These are phyloP conservation scores for Massarina eburnea DNA, from an alignment of 2,329 filamentous ascomycete species.

Conservation along the genomic window DNA sequence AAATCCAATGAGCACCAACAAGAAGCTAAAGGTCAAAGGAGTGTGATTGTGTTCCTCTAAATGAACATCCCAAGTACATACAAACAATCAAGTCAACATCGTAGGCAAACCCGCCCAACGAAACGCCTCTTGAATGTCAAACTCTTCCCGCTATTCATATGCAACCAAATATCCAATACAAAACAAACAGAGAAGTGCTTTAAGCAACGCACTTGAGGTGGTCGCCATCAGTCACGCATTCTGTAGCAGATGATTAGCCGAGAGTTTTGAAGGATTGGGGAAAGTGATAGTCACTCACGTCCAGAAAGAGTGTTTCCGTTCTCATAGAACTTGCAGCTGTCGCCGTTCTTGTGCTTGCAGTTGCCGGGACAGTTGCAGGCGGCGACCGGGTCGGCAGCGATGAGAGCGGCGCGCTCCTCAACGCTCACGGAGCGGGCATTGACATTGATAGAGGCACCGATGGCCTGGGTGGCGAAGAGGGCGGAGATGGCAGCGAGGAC, in stretches of 20 bases:
- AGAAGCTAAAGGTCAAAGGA: neutral
- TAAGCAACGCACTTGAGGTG: neutral
- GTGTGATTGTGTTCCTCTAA: neutral
- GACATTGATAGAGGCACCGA: neutral
- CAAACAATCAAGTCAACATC: neutral
- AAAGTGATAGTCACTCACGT: neutral
- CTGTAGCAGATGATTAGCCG: neutral
- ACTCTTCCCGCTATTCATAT: neutral
- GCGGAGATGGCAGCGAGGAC: slow-evolving; percentile 1
- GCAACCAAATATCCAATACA: neutral
- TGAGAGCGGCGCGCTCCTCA: neutral
- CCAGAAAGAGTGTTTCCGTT: slow-evolving; percentile 1
- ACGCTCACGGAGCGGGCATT: neutral
- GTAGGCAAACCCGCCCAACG: neutral
- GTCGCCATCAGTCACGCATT: neutral
- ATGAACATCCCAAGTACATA: neutral
- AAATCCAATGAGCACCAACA: too few relatives aligned
- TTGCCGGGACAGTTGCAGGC: slow-evolving; percentile 7
- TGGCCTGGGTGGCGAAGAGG: slow-evolving; percentile 4
- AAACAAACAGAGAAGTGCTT: neutral
- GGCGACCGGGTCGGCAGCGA: slow-evolving; percentile 1
- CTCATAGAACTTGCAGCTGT: slow-evolving; percentile 4
- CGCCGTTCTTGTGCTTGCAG: slow-evolving; percentile 5
- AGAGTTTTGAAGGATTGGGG: neutral
- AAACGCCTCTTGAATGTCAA: neutral